Evolutionary conservation across 1,284 basidiomycete genomes (phyloP).

Genomic region (Ustilago trichophora): DNA sequence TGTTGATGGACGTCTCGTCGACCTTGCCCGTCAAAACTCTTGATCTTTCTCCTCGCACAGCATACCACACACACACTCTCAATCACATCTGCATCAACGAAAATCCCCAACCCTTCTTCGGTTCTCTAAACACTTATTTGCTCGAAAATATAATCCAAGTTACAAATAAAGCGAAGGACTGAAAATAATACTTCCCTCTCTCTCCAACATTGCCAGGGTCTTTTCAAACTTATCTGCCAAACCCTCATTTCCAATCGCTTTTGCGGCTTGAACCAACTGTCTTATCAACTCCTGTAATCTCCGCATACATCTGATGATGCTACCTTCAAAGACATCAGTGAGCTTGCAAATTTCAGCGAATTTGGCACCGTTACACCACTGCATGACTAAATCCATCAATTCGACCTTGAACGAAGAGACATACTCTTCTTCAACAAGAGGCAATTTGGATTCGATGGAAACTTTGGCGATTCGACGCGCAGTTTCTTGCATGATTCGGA

Average conservation of each 20-base stretch:
- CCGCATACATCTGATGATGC: slow-evolving; percentile 81
- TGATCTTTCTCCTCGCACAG: too few relatives aligned
- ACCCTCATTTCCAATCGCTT: slow-evolving; percentile 94
- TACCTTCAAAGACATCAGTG: slow-evolving; percentile 96
- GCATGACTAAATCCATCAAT: slow-evolving; percentile 94
- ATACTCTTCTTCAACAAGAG: slow-evolving; percentile 91
- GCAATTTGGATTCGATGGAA: slow-evolving; percentile 88
- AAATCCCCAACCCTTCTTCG: too few relatives aligned
- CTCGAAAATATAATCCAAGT: too few relatives aligned
- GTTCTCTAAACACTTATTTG: too few relatives aligned
- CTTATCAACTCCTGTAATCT: slow-evolving; percentile 91
- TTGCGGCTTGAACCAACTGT: slow-evolving; percentile 93
- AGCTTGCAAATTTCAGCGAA: slow-evolving; percentile 97
- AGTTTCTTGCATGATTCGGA: slow-evolving; percentile 93
- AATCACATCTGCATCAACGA: background rate
- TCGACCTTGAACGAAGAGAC: slow-evolving; percentile 96
- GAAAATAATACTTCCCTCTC: slow-evolving; percentile 65
- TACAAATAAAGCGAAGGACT: slow-evolving; percentile 50
- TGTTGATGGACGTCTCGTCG: slow-evolving; percentile 52
- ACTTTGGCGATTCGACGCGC: slow-evolving; percentile 94
- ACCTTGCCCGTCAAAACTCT: slow-evolving; percentile 33
- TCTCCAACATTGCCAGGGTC: slow-evolving; percentile 57
- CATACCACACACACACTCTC: too few relatives aligned
- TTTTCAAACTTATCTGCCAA: slow-evolving; percentile 71
- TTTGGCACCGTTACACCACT: slow-evolving; percentile 97